These are phyloP conservation scores for Suaeda aralocaspica DNA, from an alignment of 148 eudicot species.

Conservation along the genomic window DNA sequence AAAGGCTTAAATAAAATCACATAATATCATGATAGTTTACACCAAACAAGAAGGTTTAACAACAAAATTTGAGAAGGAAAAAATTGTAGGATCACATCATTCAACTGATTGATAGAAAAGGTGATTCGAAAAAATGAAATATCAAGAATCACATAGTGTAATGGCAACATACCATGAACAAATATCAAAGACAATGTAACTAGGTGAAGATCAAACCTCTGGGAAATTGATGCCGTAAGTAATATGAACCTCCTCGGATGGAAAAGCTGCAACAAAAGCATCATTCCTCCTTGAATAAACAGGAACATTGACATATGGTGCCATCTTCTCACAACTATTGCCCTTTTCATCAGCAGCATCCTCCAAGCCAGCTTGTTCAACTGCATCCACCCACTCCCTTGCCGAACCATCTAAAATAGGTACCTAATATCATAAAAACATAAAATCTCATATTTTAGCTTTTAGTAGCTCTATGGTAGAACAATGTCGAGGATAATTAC, in stretches of 20 bases:
- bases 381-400: slow-evolving; percentile 77
- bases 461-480: too few species aligned
- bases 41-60: too few species aligned
- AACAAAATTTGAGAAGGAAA: neutral
- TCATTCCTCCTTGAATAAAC: slow-evolving; percentile 61
- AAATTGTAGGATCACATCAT: neutral
- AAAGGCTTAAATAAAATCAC: too few species aligned
- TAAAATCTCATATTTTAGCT: neutral
- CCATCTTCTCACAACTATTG: slow-evolving; percentile 54
- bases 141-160: neutral
- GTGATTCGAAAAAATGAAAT: neutral
- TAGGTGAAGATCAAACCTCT: slow-evolving; percentile 39
- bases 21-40: too few species aligned
- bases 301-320: slow-evolving; percentile 60
- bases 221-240: slow-evolving; percentile 75
- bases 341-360: slow-evolving; percentile 56
- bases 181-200: slow-evolving; percentile 1
- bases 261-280: slow-evolving; percentile 76
- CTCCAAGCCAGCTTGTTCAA: slow-evolving; percentile 58
- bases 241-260: slow-evolving; percentile 46
- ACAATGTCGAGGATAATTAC: too few species aligned
- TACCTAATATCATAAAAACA: slow-evolving; percentile 36
- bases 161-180: neutral
- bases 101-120: too few species aligned
- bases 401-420: slow-evolving; percentile 97